Evolutionary conservation across 2,329 filamentous ascomycete genomes (phyloP), one percentile per base, ranked within the genome.

Genomic region (Chrysoporthe austroafricana): DNA sequence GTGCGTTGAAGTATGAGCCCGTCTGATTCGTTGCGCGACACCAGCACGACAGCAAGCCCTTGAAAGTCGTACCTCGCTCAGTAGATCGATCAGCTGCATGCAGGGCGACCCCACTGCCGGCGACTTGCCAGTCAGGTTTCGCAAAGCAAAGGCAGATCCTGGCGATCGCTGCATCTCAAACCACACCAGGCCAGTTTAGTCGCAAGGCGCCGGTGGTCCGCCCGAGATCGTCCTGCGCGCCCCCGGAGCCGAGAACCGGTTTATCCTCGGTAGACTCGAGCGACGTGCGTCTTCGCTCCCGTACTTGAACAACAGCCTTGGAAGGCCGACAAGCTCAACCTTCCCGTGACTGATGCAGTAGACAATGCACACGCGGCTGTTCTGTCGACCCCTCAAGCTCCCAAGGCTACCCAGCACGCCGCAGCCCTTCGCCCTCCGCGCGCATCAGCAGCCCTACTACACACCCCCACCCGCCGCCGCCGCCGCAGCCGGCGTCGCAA

Each of bases 191-290:
- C 50, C 50, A 7, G 26, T 57, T 39, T 18, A 13, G 54, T 18
- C n/a, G 34, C 6, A 7, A 16, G 34, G 54, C 16, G 32, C 32
- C 13, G 32, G 54, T 13, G 32, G 36, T 57, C 54, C 8, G 9
- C n/a, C 34, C 54, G 11, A 56, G 32, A 36, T 36, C 26, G 5
- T 32, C 16, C 54, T 39, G 4, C 54, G 34, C 32, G 34, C 54
- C 32, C 34, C 54, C 32, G 54, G 54, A 57, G 54, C 34, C 54
- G 54, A 26, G 18, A 14, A 14, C 39, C 54, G 54, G 54, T 18
- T 39, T 54, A 57, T 57, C 54, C 54, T 57, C 54, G 54, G 54
- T 18, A 36, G 54, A 57, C 54, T 18, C 16, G 32, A 57, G 39
- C 54, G 16, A 39, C 54, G 18, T 57, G 50, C 32, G 50, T 54